phyloP scores from a whole-genome alignment of 1,139 yeast species.

The Geotrichum europaeum region DNA sequence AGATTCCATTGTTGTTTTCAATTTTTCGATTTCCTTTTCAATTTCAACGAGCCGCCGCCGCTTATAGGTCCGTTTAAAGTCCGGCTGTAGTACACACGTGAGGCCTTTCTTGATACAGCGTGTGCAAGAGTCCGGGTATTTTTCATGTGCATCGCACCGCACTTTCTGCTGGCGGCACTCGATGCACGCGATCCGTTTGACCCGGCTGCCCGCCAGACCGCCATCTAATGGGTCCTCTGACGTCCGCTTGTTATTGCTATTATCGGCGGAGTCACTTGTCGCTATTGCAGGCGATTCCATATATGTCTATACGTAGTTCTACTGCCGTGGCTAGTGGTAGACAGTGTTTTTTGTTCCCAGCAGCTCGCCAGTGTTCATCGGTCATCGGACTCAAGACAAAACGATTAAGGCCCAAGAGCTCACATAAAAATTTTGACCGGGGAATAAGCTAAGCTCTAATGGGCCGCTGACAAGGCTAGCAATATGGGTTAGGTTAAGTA shows the following conservation, averaged over 20 bases:
- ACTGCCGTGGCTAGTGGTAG: not conserved
- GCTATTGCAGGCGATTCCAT: not conserved
- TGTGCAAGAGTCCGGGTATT: constrained; percentile 71
- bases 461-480: not conserved
- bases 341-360: not conserved
- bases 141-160: constrained; percentile 78
- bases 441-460: not conserved
- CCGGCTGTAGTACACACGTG: constrained; percentile 66
- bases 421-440: not conserved
- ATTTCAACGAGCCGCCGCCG: constrained; percentile 71
- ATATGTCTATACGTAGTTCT: not conserved
- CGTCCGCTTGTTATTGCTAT: not conserved
- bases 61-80: constrained; percentile 82
- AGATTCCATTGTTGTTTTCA: constrained; percentile 49
- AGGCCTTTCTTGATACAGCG: constrained; percentile 68
- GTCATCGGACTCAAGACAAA: not conserved
- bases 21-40: constrained; percentile 67
- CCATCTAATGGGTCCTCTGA: not conserved
- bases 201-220: not conserved
- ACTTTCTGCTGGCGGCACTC: constrained; percentile 95
- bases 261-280: not conserved
- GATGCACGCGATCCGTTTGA: constrained; percentile 77
- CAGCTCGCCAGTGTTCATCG: not conserved
- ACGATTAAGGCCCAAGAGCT: not conserved
- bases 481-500: not conserved